phyloP scores from a whole-genome alignment of 1,284 basidiomycete genomes.

The Malassezia globosa region DNA sequence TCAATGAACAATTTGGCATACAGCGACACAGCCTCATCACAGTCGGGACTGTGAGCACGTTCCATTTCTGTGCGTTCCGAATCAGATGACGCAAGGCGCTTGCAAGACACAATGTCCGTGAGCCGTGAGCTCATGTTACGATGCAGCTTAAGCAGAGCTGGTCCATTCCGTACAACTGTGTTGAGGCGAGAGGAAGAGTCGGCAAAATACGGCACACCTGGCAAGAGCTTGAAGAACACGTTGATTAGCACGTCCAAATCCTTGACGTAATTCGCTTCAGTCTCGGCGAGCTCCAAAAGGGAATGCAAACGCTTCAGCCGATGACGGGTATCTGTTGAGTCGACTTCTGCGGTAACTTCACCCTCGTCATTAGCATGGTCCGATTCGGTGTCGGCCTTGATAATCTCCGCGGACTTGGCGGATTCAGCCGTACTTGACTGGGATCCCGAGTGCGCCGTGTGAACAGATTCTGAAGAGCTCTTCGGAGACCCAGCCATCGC shows the following conservation, averaged over 20 bases:
- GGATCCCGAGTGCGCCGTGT: not conserved
- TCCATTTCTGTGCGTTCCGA: not conserved
- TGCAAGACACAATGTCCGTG: not conserved
- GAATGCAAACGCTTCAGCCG: conserved; percentile 17
- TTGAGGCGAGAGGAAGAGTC: conserved; percentile 28
- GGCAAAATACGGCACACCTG: conserved; percentile 36
- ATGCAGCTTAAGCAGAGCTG: conserved; percentile 32
- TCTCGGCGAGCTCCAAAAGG: conserved; percentile 41
- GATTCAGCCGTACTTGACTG: not conserved
- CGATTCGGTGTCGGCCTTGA: not conserved
- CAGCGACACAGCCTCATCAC: conserved; percentile 25
- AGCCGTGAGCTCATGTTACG: conserved; percentile 22
- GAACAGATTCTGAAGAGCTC: not conserved
- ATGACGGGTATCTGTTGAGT: conserved; percentile 16
- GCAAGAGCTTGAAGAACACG: conserved; percentile 40
- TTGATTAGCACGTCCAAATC: conserved; percentile 36
- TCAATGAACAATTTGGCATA: conserved; percentile 24
- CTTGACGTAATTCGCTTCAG: conserved; percentile 41
- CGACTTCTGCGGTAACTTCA: conserved; percentile 15
- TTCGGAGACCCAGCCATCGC: not conserved
- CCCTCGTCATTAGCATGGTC: not conserved
- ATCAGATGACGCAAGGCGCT: not conserved
- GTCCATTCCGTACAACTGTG: conserved; percentile 36
- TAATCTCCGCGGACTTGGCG: not conserved
- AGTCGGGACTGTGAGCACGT: conserved; percentile 19